Base-by-base conservation (phyloP, 169 alveolate genomes). In the Plasmodium vivax region DNA sequence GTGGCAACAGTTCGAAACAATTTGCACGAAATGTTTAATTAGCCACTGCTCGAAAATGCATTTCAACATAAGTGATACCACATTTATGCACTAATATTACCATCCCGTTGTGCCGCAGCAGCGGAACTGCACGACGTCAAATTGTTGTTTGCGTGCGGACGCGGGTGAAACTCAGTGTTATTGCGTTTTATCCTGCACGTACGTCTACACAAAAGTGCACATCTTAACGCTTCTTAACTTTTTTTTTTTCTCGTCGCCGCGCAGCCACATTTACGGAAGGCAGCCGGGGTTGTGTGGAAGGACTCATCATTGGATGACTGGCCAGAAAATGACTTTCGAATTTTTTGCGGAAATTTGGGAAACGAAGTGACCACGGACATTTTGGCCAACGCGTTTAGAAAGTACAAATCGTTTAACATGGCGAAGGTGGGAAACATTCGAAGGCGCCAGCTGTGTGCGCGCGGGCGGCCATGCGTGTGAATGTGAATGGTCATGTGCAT, bases 311-410 rank as follows among this genome's bases (percentile, higher is more conserved):
- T 99, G 74, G 99, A 98, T 73, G 99, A 99, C 45, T 99, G 99
- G 99, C 98, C 99, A 3, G 99, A 98, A 84, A 98, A 98, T 94
- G 99, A 99, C 94, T 98, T 97, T 96, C 97, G 99, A 92, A 97
- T 99, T 27, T 99, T 99, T 93, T 98, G 99, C 88, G 99, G 99
- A 12, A 99, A 99, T 96, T 94, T 99, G 77, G 99, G 99, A 12
- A 98, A 98, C 88, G 99, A 99, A 92, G 99, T 99, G 19, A 98
- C 98, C 43, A 99, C 98, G 80, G 99, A 99, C 74, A 97, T 98
- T n/a, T 96, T 99, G 77, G 98, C 99, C 19, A 98, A 98, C 91
- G 99, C 99, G 0, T 99, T 99, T 94, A 97, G 98, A 82, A 98
- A 98, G 95, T 99, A 98, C 95, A 97, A 97, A 19, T 98, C 99